These are phyloP conservation scores for Cylindrotheca fusiformis DNA, from an alignment of 108 stramenopile species.

Conservation along the genomic window DNA sequence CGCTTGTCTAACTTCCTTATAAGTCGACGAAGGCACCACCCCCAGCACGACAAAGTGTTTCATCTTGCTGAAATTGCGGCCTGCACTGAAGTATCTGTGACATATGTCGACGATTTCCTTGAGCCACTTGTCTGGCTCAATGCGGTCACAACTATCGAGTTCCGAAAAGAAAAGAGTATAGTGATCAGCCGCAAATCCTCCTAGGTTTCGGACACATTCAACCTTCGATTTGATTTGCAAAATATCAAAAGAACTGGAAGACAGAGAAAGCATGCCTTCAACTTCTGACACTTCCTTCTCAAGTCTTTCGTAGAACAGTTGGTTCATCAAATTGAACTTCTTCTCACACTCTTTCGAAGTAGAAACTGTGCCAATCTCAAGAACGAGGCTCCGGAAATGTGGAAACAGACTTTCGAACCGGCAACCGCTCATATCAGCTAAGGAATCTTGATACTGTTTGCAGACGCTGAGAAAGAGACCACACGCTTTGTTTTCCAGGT, in stretches of 20 bases:
- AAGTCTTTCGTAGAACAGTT: conserved; percentile 39
- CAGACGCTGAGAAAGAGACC: conserved; percentile 29
- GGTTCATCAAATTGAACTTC: conserved; percentile 38
- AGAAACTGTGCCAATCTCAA: conserved; percentile 28
- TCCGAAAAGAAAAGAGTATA: conserved; percentile 38
- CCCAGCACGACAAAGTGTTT: conserved; percentile 43
- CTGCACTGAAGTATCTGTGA: conserved; percentile 35
- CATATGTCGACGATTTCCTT: conserved; percentile 27
- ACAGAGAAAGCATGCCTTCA: conserved; percentile 6
- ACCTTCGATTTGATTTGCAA: conserved; percentile 20
- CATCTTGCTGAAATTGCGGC: conserved; percentile 42
- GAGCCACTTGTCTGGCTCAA: conserved; percentile 35
- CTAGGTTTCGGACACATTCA: conserved; percentile 22
- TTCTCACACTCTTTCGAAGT: conserved; percentile 10
- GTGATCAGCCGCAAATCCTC: conserved; percentile 42
- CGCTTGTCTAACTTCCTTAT: conserved; percentile 42
- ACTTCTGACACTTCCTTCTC: conserved; percentile 17
- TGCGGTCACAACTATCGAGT: conserved; percentile 5
- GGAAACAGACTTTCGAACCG: conserved; percentile 45
- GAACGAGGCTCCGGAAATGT: conserved; percentile 37
- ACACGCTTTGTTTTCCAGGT: conserved; percentile 20
- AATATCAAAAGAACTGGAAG: conserved; percentile 30
- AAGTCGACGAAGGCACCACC: conserved; percentile 40
- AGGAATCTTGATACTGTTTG: conserved; percentile 19
- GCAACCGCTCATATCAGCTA: conserved; percentile 15